Base-by-base conservation (phyloP, 1,284 basidiomycete genomes). In the Ustilago cynodontis region DNA sequence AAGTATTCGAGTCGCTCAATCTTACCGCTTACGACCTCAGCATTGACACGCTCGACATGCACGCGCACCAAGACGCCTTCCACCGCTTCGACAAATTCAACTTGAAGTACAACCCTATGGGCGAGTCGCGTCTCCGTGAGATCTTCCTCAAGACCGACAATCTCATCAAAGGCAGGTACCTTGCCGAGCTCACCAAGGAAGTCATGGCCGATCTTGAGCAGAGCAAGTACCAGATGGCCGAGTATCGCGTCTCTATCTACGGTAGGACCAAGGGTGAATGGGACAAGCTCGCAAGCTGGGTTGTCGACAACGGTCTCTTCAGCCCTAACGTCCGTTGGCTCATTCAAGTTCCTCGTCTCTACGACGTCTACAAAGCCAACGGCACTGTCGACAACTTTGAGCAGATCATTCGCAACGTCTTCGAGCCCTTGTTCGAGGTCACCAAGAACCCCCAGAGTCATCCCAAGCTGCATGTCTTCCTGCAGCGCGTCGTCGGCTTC, bases 141-240 rank as follows among this genome's bases (percentile, higher is more conserved):
- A 99, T 99, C 81, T 99, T 99, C 88, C 87, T 99, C 77, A 99
- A 99, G 88, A 98, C 96, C 1, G 96, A 99, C 87, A 99, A 99
- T 63, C 71, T 80, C 59, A 79, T 85, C 59, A 55, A 83, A 22
- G 97, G 97, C 1, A 89, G 92, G 52, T 99, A 99, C 86, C 89
- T 99, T 28, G 97, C 97, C 8, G 97, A 99, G 86, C 88, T 99
- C 53, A 98, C 95, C 0, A 91, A 91, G 88, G 97, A 99, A 89
- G 89, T 99, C 52, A 98, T 98, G 90, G 92, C 89, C 31, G 97
- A 99, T 90, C 87, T 98, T 39, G 95, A 98, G 86, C 94, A 96
- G 87, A 95, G 93, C 89, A 99, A 99, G 87, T 99, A 99, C 83
- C 96, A 99, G 89, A 74, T 74, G 78, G 71, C 86, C 90, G 93